Evolutionary conservation across 345 rosid species (phyloP).

Genomic region (Camelina laxa): DNA sequence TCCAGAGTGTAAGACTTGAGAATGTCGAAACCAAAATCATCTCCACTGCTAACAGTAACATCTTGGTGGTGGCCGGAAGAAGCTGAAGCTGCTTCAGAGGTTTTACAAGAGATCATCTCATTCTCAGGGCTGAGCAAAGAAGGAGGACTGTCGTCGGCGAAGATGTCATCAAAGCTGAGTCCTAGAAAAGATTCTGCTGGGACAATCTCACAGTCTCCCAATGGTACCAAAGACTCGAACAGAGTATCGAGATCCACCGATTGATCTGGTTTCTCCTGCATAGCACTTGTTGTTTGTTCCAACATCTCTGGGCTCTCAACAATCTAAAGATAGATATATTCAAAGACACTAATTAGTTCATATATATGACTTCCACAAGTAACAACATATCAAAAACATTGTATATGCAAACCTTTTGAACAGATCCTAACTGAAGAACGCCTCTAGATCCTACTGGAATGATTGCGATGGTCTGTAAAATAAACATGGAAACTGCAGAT

Average conservation of each 20-base stretch:
- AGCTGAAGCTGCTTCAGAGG: constrained; percentile 20
- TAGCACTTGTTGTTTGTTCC: constrained; percentile 56
- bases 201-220: constrained; percentile 44
- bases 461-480: constrained; percentile 75
- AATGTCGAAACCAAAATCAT: constrained; percentile 49
- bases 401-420: constrained; percentile 61
- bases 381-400: not conserved
- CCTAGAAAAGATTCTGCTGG: constrained; percentile 46
- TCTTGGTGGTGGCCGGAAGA: constrained; percentile 16
- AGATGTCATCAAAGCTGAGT: constrained; percentile 50
- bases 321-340: constrained; percentile 53
- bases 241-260: constrained; percentile 53
- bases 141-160: constrained; percentile 46
- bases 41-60: constrained; percentile 12
- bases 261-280: constrained; percentile 48
- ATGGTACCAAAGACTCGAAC: constrained; percentile 60
- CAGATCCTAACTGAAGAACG: constrained; percentile 85
- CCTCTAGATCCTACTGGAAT: constrained; percentile 67
- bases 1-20: constrained; percentile 54
- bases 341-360: constrained; percentile 21
- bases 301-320: constrained; percentile 61
- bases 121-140: constrained; percentile 42
- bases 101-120: constrained; percentile 12
- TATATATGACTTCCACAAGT: constrained; percentile 16
- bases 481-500: constrained; percentile 1